Evolutionary conservation across 768 basidiomycete genomes (phyloP), one percentile per base, ranked within the genome.

Genomic region (Leucocoprinus birnbaumii): DNA sequence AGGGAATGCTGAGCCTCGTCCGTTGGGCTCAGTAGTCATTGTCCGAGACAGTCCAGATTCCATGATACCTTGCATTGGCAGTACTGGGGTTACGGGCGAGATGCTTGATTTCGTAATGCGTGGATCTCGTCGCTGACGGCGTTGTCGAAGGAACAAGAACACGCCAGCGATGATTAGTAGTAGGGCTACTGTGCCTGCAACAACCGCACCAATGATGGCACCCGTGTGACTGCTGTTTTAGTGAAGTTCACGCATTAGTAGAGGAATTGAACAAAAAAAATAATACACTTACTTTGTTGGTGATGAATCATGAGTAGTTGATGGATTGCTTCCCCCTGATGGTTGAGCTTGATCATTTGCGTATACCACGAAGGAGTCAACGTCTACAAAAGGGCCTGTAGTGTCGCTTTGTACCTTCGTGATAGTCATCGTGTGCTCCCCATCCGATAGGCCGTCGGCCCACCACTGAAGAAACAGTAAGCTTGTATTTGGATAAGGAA

Each of bases 301-400:
- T n/a, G 37, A 16, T 43, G 47, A 31, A 31, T 31, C 4, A 3
- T 2, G 42, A 7, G 22, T 21, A 18, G 31, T 35, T n/a, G 43
- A 45, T 1, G 51, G 34, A 19, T 24, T 38, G 40, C 16, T 46
- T 2, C 16, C 16, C 3, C n/a, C 22, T 16, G 11, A 10, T n/a
- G n/a, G 7, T 16, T 11, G 35, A n/a, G 25, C 27, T 44, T 53
- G 51, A 18, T 64, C 47, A 7, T 67, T 65, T 14, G 69, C 69
- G 60, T 68, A 76, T 9, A 78, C 68, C 10, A 61, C 63, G 21
- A 80, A 67, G 13, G 69, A 66, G 56, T 80, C 78, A 26, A 80
- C 48, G 59, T 81, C 78, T 43, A 80, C 66, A 59, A 74, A 78
- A 10, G 68, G 69, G 1, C 71, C 69, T 26, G 70, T 65, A 14